These are phyloP conservation scores for Cyclostephanos tholiformis DNA, from an alignment of 108 stramenopile genomes.

Conservation along the genomic window DNA sequence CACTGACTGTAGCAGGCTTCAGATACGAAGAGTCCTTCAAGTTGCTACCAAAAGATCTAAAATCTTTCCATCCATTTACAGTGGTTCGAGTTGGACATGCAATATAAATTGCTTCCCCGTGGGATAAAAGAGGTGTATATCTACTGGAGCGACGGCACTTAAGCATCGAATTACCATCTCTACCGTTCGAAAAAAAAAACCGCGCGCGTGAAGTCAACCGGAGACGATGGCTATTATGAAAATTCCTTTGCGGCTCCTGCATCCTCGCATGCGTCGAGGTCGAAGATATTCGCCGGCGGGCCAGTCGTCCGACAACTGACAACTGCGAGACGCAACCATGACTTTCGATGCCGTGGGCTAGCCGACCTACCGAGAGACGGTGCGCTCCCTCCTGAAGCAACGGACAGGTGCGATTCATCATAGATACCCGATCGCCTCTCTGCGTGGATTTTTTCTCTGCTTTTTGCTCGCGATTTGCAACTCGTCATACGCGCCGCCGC, in stretches of 20 bases:
- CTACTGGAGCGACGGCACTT: not conserved
- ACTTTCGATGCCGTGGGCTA: not conserved
- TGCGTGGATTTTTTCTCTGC: no score
- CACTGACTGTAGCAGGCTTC: not conserved
- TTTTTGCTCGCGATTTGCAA: no score
- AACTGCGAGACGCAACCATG: not conserved
- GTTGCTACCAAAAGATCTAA: conserved; percentile 9
- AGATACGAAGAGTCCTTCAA: not conserved
- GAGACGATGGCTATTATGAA: not conserved
- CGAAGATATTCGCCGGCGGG: conserved; percentile 5
- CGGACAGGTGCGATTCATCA: not conserved
- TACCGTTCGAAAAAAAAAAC: not conserved
- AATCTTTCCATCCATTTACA: not conserved
- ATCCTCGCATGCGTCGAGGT: not conserved
- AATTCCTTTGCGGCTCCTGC: conserved; percentile 4
- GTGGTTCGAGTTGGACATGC: not conserved
- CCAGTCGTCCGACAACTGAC: not conserved
- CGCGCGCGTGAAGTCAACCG: not conserved
- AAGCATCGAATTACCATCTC: conserved; percentile 2
- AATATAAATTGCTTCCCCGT: not conserved
- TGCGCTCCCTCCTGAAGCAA: not conserved
- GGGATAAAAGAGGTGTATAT: not conserved
- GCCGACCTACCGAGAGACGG: conserved; percentile 7
- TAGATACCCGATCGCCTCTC: no score
- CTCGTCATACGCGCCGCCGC: no score